These are phyloP conservation scores for Bolboschoenus planiculmis DNA, from an alignment of 176 grass and related monocot genomes.

Conservation along the genomic window DNA sequence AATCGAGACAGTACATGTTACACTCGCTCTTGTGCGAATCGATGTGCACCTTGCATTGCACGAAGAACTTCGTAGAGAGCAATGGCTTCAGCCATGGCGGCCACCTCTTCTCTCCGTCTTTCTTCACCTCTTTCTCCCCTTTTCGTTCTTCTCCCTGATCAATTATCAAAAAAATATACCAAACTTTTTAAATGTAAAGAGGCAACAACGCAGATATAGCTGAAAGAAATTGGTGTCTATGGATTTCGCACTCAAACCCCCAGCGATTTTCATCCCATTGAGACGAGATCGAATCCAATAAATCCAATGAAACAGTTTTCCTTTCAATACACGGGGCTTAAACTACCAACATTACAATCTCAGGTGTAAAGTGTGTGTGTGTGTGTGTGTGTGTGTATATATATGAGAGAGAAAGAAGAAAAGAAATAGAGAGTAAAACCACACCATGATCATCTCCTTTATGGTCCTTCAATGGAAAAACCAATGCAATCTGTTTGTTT, in stretches of 20 bases:
- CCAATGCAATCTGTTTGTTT: background rate
- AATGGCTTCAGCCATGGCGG: slow-evolving; percentile 85
- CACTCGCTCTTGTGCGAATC: slow-evolving; percentile 83
- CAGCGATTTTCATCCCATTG: background rate
- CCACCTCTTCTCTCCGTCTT: slow-evolving; percentile 45
- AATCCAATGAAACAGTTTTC: background rate
- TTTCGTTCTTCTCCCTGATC: slow-evolving; percentile 14
- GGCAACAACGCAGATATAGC: background rate
- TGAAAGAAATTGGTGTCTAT: background rate
- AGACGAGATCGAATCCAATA: background rate
- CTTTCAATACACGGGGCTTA: background rate
- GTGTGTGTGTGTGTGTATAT: too few relatives aligned
- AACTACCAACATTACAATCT: background rate
- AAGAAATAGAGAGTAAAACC: background rate
- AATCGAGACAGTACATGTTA: slow-evolving; percentile 98
- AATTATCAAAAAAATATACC: background rate
- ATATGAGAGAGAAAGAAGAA: too few relatives aligned
- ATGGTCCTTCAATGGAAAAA: background rate
- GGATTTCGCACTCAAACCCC: background rate
- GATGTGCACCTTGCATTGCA: slow-evolving; percentile 72
- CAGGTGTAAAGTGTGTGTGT: background rate
- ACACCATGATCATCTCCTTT: background rate
- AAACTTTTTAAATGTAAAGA: too few relatives aligned
- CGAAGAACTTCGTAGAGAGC: slow-evolving; percentile 82
- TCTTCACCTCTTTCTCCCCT: slow-evolving; percentile 22